Evolutionary conservation across 2,329 filamentous ascomycete genomes (phyloP).

Genomic region (Fusarium incarnatum): DNA sequence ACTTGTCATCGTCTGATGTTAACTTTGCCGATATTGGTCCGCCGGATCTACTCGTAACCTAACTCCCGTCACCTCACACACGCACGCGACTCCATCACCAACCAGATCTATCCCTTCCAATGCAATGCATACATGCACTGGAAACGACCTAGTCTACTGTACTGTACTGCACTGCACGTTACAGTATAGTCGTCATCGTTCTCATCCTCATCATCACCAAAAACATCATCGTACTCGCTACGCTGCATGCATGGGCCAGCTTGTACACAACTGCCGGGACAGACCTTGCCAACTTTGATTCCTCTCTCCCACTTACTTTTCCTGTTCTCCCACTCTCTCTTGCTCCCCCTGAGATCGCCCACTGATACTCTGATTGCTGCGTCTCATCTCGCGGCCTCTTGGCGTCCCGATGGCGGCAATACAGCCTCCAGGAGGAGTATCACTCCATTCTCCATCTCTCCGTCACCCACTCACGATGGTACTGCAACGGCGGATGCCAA

Average conservation of each 20-base stretch:
- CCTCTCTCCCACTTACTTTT: not conserved
- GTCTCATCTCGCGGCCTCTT: slow-evolving; percentile 24
- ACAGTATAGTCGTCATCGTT: not conserved
- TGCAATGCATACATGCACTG: not conserved
- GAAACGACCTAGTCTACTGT: not conserved
- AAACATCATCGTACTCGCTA: slow-evolving; percentile 18
- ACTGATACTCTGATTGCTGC: slow-evolving; percentile 23
- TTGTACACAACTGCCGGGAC: slow-evolving; percentile 28
- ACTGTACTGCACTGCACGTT: not conserved
- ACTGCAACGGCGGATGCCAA: slow-evolving; percentile 37
- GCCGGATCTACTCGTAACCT: slow-evolving; percentile 3
- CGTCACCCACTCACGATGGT: slow-evolving; percentile 39
- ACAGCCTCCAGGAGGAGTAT: slow-evolving; percentile 9
- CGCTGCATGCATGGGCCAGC: slow-evolving; percentile 24
- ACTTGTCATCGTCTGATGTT: not conserved
- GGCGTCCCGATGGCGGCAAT: slow-evolving; percentile 30
- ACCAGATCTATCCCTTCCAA: slow-evolving; percentile 5
- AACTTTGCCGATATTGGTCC: slow-evolving; percentile 21
- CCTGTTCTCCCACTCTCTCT: not conserved
- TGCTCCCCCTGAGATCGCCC: slow-evolving; percentile 28
- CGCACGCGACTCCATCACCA: slow-evolving; percentile 9
- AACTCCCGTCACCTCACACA: not conserved
- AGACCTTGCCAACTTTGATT: slow-evolving; percentile 15
- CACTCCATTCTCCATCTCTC: slow-evolving; percentile 23
- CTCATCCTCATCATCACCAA: not conserved